phyloP scores from a whole-genome alignment of 148 eudicot genomes.

The Beta vulgaris region DNA sequence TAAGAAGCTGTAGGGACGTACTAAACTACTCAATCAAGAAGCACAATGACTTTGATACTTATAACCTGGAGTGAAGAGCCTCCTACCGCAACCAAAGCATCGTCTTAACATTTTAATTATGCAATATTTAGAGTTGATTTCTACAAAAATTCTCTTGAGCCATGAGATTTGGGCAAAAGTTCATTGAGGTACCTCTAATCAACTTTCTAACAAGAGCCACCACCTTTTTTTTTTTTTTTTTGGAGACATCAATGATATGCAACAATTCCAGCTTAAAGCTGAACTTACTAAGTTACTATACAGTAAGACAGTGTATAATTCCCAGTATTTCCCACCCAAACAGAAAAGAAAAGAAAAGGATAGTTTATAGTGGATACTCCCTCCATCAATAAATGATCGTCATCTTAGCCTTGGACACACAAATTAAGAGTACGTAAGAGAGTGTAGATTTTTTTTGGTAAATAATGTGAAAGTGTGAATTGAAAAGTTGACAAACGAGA shows the following conservation, averaged over 20 bases:
- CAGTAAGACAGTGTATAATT: background rate
- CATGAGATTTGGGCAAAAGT: background rate
- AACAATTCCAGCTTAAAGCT: background rate
- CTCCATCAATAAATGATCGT: no score
- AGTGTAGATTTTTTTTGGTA: no score
- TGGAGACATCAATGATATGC: background rate
- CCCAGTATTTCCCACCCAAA: no score
- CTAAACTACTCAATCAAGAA: background rate
- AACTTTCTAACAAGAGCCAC: background rate
- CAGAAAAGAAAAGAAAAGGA: no score
- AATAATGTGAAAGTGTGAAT: no score
- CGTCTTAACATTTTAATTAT: background rate
- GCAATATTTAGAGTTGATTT: background rate
- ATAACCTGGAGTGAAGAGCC: background rate
- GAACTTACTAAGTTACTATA: background rate
- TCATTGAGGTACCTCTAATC: background rate
- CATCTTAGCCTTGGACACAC: no score
- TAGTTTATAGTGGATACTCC: no score
- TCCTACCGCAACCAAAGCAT: background rate
- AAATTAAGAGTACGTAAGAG: no score
- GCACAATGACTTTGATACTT: background rate
- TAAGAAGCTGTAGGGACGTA: background rate
- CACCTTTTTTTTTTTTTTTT: no score
- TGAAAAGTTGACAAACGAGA: no score
- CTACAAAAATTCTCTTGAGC: background rate